A percentile compares a stretch with the other conserved stretches of the same genome.
These are phyloP conservation scores for Globisporangium nodosum DNA, from an alignment of 352 stramenopile genomes.

Conservation along the genomic window DNA sequence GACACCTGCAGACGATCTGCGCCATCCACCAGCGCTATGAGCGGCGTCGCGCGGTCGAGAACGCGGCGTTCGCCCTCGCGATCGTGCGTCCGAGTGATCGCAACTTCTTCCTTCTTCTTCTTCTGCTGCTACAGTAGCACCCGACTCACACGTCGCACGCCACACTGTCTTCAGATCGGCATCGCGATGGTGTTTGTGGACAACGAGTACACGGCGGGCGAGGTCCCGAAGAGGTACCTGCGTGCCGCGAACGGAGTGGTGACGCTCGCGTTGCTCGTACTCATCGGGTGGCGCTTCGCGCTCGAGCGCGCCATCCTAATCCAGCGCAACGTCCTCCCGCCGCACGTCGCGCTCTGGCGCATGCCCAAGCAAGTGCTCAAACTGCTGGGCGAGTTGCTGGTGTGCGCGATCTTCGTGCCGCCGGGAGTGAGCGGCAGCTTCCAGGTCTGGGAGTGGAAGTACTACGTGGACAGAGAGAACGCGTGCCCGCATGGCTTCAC, in stretches of 20 bases:
- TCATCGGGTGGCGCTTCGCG: slow-evolving; percentile 50
- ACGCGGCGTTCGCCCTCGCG: slow-evolving; percentile 44
- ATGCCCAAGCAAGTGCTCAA: slow-evolving; percentile 38
- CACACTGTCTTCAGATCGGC: slow-evolving; percentile 19
- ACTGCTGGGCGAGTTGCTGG: slow-evolving; percentile 37
- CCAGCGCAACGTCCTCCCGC: slow-evolving; percentile 47
- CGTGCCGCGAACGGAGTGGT: slow-evolving; percentile 36
- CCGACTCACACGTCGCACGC: neutral
- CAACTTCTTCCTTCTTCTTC: neutral
- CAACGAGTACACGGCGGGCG: slow-evolving; percentile 43
- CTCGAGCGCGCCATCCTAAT: slow-evolving; percentile 59
- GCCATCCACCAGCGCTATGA: slow-evolving; percentile 60
- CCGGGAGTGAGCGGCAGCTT: slow-evolving; percentile 46
- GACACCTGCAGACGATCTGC: slow-evolving; percentile 40
- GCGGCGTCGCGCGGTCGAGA: slow-evolving; percentile 51
- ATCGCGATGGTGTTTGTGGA: slow-evolving; percentile 65
- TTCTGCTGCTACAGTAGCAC: neutral
- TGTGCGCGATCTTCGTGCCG: slow-evolving; percentile 50
- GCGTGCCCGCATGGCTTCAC: slow-evolving; percentile 33
- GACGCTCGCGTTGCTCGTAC: slow-evolving; percentile 39
- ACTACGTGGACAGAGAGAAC: slow-evolving; percentile 29
- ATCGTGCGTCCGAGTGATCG: slow-evolving; percentile 23
- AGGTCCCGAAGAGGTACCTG: slow-evolving; percentile 27
- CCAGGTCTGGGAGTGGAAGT: slow-evolving; percentile 65
- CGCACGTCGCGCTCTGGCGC: slow-evolving; percentile 43